Evolutionary conservation across 176 grass and related monocot genomes (phyloP), one percentile per base, ranked within the genome.

Genomic region (Hyparrhenia diplandra): DNA sequence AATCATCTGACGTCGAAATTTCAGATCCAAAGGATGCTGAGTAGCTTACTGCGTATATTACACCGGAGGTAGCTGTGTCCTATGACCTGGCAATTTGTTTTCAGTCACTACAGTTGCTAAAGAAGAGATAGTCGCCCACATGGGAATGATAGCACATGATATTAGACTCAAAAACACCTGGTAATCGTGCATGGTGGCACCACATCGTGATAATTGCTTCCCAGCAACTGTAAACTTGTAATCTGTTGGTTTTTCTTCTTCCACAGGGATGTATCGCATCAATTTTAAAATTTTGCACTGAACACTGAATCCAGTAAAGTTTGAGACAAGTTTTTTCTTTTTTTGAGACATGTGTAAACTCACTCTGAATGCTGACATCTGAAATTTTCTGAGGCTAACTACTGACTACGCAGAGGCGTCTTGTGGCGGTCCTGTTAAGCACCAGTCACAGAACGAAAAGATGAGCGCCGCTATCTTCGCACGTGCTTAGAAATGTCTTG

Each of bases 1-100:
- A 92, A 75, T 49, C 42, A 54, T 54, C 78, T 18, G 69, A 71
- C 42, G 74, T 80, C 13, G 63, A 78, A 52, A 81, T 82, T 24
- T 43, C 36, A 60, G 83, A 78, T 20, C 78, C 18, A 18, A 67
- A 67, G 74, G 74, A 83, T 11, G 39, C 42, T 3, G 68, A 79
- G 75, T 88, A 88, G 68, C 46, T 23, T 52, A 20, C 51, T 32
- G 11, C 13, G 23, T 8, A 65, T 55, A 51, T 2, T 23, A 64
- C 13, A 18, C 60, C 43, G 18, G 29, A 69, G n/a, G 52, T 28
- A 73, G 13, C 5, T 72, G 45, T 39, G 1, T 2, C 46, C 27
- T 64, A 5, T 12, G 59, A 80, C 4, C 10, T 83, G 58, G 59
- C 67, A 42, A 13, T 9, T 17, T 0, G 42, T 35, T 80, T 27